Conservation (phyloP, 1,139 yeast genomes). For the Dujonia santamariae region DNA sequence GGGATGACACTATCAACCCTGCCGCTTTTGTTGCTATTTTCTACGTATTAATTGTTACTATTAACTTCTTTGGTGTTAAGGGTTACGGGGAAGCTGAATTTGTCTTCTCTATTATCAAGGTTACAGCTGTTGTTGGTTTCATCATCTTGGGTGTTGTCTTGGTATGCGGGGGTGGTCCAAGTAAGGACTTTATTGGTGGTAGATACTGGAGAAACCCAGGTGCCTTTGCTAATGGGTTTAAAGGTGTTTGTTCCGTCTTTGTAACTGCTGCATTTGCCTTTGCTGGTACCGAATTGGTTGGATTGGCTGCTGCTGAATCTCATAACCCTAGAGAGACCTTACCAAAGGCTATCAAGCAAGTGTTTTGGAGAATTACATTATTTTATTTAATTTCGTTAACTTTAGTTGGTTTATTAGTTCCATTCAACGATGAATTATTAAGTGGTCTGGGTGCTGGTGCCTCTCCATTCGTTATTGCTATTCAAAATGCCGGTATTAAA, state of each 20-base stretch:
- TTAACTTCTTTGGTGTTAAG: slow-evolving; percentile 32
- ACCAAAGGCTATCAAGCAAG: slow-evolving; percentile 34
- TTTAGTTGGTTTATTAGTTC: slow-evolving; percentile 31
- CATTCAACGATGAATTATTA: slow-evolving; percentile 21
- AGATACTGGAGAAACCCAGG: slow-evolving; percentile 33
- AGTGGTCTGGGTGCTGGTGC: slow-evolving; percentile 20
- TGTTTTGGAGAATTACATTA: slow-evolving; percentile 31
- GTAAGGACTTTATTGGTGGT: slow-evolving; percentile 28
- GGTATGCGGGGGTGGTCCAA: slow-evolving; percentile 33
- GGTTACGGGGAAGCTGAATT: slow-evolving; percentile 38
- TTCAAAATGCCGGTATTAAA: slow-evolving; percentile 26
- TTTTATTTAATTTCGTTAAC: slow-evolving; percentile 28
- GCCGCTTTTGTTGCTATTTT: slow-evolving; percentile 32
- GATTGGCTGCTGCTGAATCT: slow-evolving; percentile 35
- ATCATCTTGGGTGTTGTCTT: slow-evolving; percentile 24
- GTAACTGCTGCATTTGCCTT: slow-evolving; percentile 25
- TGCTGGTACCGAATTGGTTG: slow-evolving; percentile 29
- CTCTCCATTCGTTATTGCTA: slow-evolving; percentile 42
- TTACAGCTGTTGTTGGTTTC: slow-evolving; percentile 31
- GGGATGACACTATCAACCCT: slow-evolving; percentile 25
- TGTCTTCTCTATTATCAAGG: slow-evolving; percentile 27
- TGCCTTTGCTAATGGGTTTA: slow-evolving; percentile 26
- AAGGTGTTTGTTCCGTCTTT: slow-evolving; percentile 22
- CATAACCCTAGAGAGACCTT: slow-evolving; percentile 31
- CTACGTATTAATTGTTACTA: slow-evolving; percentile 24